A percentile compares a stretch with the other conserved stretches of the same genome.
Evolutionary conservation across 2,329 filamentous ascomycete genomes (phyloP).

Genomic region (Fusarium sp.): DNA sequence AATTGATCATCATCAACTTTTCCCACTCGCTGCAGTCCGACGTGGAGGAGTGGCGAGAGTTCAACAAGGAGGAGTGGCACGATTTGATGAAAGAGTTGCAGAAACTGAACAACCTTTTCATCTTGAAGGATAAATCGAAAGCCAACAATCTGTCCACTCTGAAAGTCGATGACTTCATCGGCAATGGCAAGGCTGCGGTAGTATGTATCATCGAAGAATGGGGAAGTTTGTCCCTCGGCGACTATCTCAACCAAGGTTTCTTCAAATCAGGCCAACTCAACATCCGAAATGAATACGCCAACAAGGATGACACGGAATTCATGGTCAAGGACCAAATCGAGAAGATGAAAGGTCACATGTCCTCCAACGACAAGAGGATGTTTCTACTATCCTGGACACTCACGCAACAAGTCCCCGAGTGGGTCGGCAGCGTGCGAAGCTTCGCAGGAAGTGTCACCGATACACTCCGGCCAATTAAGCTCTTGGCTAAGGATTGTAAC

Average conservation of each 20-base stretch:
- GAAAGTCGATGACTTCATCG: constrained; percentile 5
- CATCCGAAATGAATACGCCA: constrained; percentile 19
- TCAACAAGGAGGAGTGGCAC: constrained; percentile 20
- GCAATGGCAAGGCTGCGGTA: background rate
- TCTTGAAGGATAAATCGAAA: constrained; percentile 4
- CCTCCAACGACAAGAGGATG: constrained; percentile 8
- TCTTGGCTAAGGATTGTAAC: constrained; percentile 2
- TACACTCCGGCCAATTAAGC: constrained; percentile 9
- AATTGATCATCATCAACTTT: constrained; percentile 9
- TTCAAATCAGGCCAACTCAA: constrained; percentile 13
- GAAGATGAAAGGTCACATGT: constrained; percentile 23
- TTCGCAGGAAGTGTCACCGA: background rate
- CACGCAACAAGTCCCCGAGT: constrained; percentile 2
- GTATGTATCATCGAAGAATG: constrained; percentile 10
- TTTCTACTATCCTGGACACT: constrained; percentile 15
- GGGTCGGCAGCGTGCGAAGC: background rate
- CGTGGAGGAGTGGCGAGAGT: constrained; percentile 12
- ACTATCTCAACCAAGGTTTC: constrained; percentile 10
- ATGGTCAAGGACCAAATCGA: constrained; percentile 15
- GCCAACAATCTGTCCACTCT: constrained; percentile 4
- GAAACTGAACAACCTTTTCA: background rate
- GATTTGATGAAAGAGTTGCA: constrained; percentile 15
- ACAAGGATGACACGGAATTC: background rate
- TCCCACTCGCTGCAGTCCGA: constrained; percentile 15
- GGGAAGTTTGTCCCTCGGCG: background rate